Percentiles rank a stretch among this genome's conserved stretches.
Conservation (phyloP, 139 green algal genomes). For the Chlamydomonas urium region DNA sequence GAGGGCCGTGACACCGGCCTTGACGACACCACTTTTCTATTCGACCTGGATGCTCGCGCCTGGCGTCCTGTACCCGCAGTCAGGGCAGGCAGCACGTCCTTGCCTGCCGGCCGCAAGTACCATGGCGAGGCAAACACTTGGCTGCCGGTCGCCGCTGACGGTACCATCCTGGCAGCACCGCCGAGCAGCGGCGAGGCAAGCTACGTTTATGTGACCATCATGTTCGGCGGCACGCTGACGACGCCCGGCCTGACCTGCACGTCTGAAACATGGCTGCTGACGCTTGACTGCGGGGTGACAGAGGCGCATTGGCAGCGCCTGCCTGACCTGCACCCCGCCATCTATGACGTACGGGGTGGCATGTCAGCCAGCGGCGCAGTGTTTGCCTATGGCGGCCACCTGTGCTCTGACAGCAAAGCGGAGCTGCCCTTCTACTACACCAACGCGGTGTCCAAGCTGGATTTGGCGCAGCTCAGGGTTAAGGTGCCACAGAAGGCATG, state of each 20-base stretch:
- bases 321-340: slow-evolving; percentile 20
- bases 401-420: slow-evolving; percentile 16
- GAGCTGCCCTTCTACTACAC: slow-evolving; percentile 13
- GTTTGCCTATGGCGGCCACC: slow-evolving; percentile 30
- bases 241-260: slow-evolving; percentile 25
- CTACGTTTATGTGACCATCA: slow-evolving; percentile 17
- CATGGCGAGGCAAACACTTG: slow-evolving; percentile 11
- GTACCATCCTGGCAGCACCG: background rate
- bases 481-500: background rate
- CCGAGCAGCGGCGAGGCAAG: background rate
- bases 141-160: background rate
- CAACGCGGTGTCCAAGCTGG: slow-evolving; percentile 7
- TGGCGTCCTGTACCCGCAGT: background rate
- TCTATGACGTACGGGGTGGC: slow-evolving; percentile 29
- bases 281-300: slow-evolving; percentile 18
- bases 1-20: background rate
- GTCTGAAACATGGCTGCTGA: slow-evolving; percentile 26
- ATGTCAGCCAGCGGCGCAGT: background rate
- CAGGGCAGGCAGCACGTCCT: background rate
- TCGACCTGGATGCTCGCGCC: background rate
- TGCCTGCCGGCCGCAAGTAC: slow-evolving; percentile 6
- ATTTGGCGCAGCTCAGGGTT: background rate
- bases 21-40: background rate
- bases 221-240: slow-evolving; percentile 21
- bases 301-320: slow-evolving; percentile 21